Evolutionary conservation across 306 rosid genomes (phyloP).

Genomic region (Betula pendula): DNA sequence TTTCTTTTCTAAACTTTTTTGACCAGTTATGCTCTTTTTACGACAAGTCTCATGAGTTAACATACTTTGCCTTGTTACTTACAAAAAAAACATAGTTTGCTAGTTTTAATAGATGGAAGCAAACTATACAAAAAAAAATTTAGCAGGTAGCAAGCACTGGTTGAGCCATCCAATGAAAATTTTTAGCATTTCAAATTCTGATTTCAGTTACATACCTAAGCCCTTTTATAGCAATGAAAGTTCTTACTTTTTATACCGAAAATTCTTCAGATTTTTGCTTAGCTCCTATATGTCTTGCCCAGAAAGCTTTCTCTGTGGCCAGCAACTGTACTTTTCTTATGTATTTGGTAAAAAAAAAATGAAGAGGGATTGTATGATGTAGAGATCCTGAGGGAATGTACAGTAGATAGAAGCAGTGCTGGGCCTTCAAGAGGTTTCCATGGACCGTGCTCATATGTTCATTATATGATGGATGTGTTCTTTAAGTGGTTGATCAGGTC

Average conservation of each 20-base stretch:
- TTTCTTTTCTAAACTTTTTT: not conserved
- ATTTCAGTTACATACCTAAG: not conserved
- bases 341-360: not conserved
- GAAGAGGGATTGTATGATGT: not conserved
- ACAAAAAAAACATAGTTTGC: not conserved
- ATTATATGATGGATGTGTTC: not conserved
- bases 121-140: not conserved
- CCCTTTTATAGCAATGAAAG: not conserved
- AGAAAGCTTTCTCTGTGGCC: not conserved
- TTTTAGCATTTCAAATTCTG: not conserved
- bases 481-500: not conserved
- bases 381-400: not conserved
- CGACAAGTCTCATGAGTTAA: not conserved
- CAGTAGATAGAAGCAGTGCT: not conserved
- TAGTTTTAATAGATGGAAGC: too few relatives aligned
- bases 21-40: not conserved
- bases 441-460: not conserved
- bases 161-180: not conserved
- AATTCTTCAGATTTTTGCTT: not conserved
- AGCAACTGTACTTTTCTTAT: not conserved
- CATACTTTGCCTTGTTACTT: not conserved
- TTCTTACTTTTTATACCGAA: not conserved
- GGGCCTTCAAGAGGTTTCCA: not conserved
- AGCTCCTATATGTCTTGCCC: not conserved
- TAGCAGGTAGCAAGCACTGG: not conserved